Percentiles rank a stretch among this genome's conserved stretches.
Evolutionary conservation across 768 basidiomycete species (phyloP).

Genomic region (Holtermanniella nyarrowii): DNA sequence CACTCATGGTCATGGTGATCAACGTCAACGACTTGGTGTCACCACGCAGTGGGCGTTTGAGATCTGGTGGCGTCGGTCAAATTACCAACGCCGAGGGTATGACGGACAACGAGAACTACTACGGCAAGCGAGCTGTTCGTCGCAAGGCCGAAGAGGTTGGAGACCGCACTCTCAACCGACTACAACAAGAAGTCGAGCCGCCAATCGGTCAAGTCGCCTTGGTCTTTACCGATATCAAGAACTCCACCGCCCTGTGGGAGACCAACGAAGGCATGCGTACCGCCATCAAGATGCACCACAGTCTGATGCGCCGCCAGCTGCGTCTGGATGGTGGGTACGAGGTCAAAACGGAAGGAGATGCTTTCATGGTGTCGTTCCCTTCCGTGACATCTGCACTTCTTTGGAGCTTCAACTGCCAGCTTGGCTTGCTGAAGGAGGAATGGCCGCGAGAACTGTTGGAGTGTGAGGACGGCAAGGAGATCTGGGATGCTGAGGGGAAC

Average conservation of each 20-base stretch:
- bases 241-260: conserved; percentile 95
- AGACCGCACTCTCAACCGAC: conserved; percentile 42
- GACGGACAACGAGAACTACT: conserved; percentile 43
- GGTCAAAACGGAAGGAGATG: conserved; percentile 98
- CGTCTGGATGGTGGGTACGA: conserved; percentile 92
- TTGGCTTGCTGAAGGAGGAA: conserved; percentile 62
- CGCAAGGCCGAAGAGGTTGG: conserved; percentile 35
- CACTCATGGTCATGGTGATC: conserved; percentile 97
- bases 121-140: conserved; percentile 22
- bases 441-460: conserved; percentile 95
- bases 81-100: conserved; percentile 45
- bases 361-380: conserved; percentile 98
- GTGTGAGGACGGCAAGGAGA: conserved; percentile 76
- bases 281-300: conserved; percentile 84
- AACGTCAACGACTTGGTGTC: conserved; percentile 65
- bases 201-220: conserved; percentile 80
- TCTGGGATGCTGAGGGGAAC: conserved; percentile 55
- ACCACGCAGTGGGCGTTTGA: conserved; percentile 28
- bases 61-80: conserved; percentile 5
- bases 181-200: conserved; percentile 69
- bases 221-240: conserved; percentile 95
- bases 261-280: conserved; percentile 88
- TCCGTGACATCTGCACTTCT: conserved; percentile 73
- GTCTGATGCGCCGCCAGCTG: conserved; percentile 68
- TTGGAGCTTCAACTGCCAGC: conserved; percentile 82